Conservation (phyloP, 345 rosid species). For the Arabis hirsuta region DNA sequence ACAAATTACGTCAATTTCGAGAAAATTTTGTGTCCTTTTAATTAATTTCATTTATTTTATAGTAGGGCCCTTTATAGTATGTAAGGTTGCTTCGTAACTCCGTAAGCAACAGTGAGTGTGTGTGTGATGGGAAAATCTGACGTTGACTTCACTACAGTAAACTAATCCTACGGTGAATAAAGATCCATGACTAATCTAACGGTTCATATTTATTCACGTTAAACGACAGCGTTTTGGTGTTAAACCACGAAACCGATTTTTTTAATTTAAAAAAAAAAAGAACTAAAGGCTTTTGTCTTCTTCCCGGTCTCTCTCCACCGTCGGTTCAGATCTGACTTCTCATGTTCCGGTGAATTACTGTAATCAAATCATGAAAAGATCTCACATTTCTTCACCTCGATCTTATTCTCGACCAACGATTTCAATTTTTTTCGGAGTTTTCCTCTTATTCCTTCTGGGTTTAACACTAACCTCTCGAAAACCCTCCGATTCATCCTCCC, state of each 20-base stretch:
- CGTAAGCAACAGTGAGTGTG: slow-evolving; percentile 32
- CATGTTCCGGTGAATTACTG: slow-evolving; percentile 2
- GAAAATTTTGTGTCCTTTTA: slow-evolving; percentile 13
- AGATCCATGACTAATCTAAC: neutral
- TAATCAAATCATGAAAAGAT: slow-evolving; percentile 55
- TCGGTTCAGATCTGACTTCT: slow-evolving; percentile 37
- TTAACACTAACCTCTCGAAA: slow-evolving; percentile 45
- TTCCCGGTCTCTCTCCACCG: slow-evolving; percentile 44
- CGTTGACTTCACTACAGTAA: slow-evolving; percentile 34
- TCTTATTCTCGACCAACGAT: slow-evolving; percentile 54
- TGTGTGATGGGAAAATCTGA: slow-evolving; percentile 20
- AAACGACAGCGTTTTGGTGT: slow-evolving; percentile 15
- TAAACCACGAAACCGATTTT: neutral
- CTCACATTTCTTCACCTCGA: slow-evolving; percentile 51
- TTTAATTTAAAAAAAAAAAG: slow-evolving; percentile 1
- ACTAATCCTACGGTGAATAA: slow-evolving; percentile 22
- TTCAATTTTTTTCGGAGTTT: slow-evolving; percentile 42
- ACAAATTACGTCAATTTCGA: slow-evolving; percentile 17
- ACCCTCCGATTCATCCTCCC: slow-evolving; percentile 43
- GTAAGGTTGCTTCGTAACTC: slow-evolving; percentile 36
- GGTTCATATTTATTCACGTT: neutral
- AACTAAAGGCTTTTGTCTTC: slow-evolving; percentile 24
- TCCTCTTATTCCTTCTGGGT: slow-evolving; percentile 50
- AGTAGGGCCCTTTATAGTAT: too few species aligned
- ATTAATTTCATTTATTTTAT: neutral